Conservation (phyloP, 2,329 filamentous ascomycete species). For the Neofusicoccum umdonicola region DNA sequence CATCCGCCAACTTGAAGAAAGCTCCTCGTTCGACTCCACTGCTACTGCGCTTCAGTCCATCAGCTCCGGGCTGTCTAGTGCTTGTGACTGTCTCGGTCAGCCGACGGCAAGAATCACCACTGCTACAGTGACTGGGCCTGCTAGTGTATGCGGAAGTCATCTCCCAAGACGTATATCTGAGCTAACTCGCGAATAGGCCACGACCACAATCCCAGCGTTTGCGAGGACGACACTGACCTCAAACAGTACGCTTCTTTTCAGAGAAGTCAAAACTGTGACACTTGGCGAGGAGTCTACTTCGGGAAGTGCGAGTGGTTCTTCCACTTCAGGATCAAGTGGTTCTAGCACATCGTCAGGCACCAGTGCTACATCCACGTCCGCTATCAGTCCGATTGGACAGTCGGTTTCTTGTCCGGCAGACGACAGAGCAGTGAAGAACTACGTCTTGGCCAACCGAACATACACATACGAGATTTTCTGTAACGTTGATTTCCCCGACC, state of each 20-base stretch:
- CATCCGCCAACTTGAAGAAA: conserved; percentile 17
- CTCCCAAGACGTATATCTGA: neutral
- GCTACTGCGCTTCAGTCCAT: conserved; percentile 22
- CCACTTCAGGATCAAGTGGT: neutral
- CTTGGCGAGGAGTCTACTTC: conserved; percentile 3
- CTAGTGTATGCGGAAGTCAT: conserved; percentile 23
- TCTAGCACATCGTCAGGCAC: neutral
- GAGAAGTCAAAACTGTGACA: conserved; percentile 21
- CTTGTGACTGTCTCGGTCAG: conserved; percentile 32
- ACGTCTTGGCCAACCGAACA: conserved; percentile 1
- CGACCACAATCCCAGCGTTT: conserved; percentile 12
- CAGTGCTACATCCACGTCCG: neutral
- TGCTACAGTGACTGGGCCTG: conserved; percentile 24
- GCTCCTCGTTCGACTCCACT: conserved; percentile 17
- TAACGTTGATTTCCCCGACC: neutral
- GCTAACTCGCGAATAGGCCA: conserved; percentile 9
- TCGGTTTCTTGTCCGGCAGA: conserved; percentile 9
- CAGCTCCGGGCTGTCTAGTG: conserved; percentile 26
- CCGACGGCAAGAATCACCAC: conserved; percentile 31
- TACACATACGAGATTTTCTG: conserved; percentile 15
- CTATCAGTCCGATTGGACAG: neutral
- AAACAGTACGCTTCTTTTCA: conserved; percentile 22
- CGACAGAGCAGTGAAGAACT: neutral
- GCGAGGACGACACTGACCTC: conserved; percentile 15
- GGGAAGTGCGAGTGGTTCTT: neutral